phyloP scores from a whole-genome alignment of 352 stramenopile genomes.

The Pythium dissimile region DNA sequence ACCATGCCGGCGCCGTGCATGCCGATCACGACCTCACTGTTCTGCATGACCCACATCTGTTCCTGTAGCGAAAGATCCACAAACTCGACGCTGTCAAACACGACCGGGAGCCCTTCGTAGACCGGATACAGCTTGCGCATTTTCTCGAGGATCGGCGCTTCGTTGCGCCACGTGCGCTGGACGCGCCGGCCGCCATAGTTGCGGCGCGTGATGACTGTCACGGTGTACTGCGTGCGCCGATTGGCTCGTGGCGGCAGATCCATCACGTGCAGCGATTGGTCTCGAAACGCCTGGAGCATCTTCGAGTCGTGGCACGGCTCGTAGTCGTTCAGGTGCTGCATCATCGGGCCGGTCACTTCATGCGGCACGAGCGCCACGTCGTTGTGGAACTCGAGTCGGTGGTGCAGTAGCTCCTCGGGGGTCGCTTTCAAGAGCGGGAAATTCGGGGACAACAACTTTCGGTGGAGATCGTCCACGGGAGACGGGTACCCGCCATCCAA shows the following conservation, averaged over 20 bases:
- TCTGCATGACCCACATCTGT: conserved; percentile 60
- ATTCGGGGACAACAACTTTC: conserved; percentile 16
- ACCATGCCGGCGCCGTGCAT: conserved; percentile 83
- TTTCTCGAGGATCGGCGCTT: conserved; percentile 15
- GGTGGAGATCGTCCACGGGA: conserved; percentile 20
- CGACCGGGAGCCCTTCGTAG: conserved; percentile 14
- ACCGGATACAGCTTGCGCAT: conserved; percentile 17
- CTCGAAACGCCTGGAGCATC: conserved; percentile 50
- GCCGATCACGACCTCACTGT: conserved; percentile 74
- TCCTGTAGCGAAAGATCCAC: conserved; percentile 45
- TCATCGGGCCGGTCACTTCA: conserved; percentile 53
- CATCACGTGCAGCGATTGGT: conserved; percentile 4
- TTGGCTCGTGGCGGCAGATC: not conserved
- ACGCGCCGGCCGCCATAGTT: conserved; percentile 20
- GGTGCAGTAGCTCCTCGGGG: conserved; percentile 20
- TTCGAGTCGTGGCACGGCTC: conserved; percentile 54
- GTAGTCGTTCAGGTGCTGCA: conserved; percentile 63
- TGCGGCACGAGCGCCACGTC: conserved; percentile 49
- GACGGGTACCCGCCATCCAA: conserved; percentile 29
- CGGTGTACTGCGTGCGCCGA: not conserved
- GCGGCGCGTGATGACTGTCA: conserved; percentile 28
- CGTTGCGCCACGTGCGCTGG: conserved; percentile 28
- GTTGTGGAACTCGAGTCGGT: conserved; percentile 30
- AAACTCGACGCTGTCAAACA: conserved; percentile 67
- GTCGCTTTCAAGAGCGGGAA: conserved; percentile 12